Conservation (phyloP, 176 grass and related monocot species). For the Cymbopogon citratus region DNA sequence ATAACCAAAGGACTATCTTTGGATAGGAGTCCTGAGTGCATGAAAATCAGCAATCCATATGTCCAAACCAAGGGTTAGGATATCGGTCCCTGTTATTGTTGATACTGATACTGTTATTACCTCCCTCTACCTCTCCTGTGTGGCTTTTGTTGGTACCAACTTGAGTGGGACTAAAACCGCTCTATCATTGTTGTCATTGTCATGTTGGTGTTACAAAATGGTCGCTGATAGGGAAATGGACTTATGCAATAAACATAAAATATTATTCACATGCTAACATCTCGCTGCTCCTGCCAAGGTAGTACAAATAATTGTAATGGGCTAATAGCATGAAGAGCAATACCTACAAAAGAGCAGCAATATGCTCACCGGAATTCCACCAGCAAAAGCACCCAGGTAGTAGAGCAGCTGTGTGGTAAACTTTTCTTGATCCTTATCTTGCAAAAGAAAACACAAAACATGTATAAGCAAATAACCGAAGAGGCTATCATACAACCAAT, state of each 20-base stretch:
- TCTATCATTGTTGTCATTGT: background rate
- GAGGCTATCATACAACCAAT: background rate
- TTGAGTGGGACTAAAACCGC: background rate
- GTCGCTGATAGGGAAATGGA: background rate
- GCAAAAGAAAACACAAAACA: conserved; percentile 48
- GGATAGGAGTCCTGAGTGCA: background rate
- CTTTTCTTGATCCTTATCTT: conserved; percentile 95
- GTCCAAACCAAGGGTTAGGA: background rate
- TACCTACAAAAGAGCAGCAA: conserved; percentile 89
- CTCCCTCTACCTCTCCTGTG: background rate
- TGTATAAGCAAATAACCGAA: conserved; percentile 19
- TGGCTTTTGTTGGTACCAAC: background rate
- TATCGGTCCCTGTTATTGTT: background rate
- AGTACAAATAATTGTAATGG: conserved; percentile 19
- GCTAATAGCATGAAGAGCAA: conserved; percentile 54
- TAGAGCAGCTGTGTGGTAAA: conserved; percentile 86
- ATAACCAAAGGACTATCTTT: background rate
- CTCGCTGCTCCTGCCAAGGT: background rate
- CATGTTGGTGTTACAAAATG: background rate
- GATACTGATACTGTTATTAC: background rate
- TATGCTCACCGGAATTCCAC: conserved; percentile 99
- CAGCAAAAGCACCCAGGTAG: conserved; percentile 84
- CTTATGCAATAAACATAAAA: background rate
- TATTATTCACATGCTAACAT: background rate
- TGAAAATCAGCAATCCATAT: background rate